These are phyloP conservation scores for thale cress (Arabidopsis thaliana) DNA, from an alignment of 345 rosid genomes.

Conservation along the genomic window TAIR10.1 NC_003076.8:21419001-21419500, in stretches of 20 bases:
- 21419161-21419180: background rate
- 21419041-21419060: background rate
- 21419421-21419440: background rate
- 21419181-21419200: background rate
- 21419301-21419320: slow-evolving; percentile 4
- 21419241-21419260: background rate
- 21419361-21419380: background rate
- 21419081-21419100: slow-evolving; percentile 29
- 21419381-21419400: background rate
- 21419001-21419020: background rate
- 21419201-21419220: background rate
- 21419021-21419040: background rate
- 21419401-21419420: background rate
- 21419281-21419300: background rate
- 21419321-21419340: background rate
- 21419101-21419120: slow-evolving; percentile 21
- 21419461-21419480: slow-evolving; percentile 6
- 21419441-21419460: background rate
- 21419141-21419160: slow-evolving; percentile 12
- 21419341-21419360: background rate
- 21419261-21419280: background rate
- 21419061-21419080: slow-evolving; percentile 43
- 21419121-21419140: slow-evolving; percentile 10
- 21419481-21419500: slow-evolving; percentile 5
- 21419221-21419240: background rate